These are phyloP conservation scores for Candida schatavii DNA, from an alignment of 805 yeast genomes.

Conservation along the genomic window DNA sequence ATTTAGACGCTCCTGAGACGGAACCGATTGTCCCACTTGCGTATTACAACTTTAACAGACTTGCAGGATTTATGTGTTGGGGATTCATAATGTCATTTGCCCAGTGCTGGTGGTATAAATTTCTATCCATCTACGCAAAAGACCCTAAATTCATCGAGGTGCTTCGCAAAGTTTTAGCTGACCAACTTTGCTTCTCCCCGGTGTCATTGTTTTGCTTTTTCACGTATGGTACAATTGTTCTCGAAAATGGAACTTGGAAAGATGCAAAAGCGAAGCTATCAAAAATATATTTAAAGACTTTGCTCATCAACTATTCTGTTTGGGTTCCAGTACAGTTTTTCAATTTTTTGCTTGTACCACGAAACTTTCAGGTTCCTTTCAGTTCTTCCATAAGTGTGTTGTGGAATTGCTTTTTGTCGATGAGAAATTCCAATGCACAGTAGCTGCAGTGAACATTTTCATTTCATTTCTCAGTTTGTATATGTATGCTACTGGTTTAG, in stretches of 20 bases:
- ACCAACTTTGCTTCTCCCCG: conserved; percentile 89
- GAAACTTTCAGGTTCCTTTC: conserved; percentile 83
- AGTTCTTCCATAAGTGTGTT: conserved; percentile 81
- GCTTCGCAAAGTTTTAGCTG: conserved; percentile 81
- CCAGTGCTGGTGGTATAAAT: conserved; percentile 82
- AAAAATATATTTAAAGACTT: conserved; percentile 63
- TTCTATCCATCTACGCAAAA: conserved; percentile 76
- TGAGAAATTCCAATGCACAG: conserved; percentile 50
- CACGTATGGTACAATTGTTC: conserved; percentile 75
- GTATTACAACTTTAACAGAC: conserved; percentile 62
- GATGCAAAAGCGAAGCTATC: conserved; percentile 64
- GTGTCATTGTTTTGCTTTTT: conserved; percentile 76
- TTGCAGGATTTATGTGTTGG: conserved; percentile 82
- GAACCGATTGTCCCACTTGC: conserved; percentile 24
- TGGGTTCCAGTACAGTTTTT: conserved; percentile 83
- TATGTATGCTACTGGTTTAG: no score
- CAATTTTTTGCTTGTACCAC: conserved; percentile 68
- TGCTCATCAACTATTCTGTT: conserved; percentile 65
- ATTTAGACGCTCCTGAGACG: background rate
- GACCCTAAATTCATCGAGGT: conserved; percentile 85
- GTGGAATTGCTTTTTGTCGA: conserved; percentile 91
- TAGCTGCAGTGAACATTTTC: background rate
- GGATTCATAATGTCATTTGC: conserved; percentile 79
- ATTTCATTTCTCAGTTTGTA: background rate
- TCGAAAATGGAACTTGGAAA: conserved; percentile 69